Evolutionary conservation across 768 basidiomycete species (phyloP).

Genomic region (Lactarius hengduanensis): DNA sequence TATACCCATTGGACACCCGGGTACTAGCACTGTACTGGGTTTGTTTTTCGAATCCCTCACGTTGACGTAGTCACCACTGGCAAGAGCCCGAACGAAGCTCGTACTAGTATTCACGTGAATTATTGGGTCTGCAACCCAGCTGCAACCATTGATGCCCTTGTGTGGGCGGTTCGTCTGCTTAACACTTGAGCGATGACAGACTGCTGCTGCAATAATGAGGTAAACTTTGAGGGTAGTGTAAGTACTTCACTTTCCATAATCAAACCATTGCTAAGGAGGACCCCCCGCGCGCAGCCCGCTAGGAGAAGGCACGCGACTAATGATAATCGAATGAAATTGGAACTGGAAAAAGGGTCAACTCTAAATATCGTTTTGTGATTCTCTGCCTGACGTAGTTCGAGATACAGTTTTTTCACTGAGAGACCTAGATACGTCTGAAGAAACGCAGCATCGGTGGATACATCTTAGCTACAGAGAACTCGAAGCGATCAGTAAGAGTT

Average conservation of each 20-base stretch:
- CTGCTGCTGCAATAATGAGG: conserved; percentile 15
- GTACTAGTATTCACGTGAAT: conserved; percentile 45
- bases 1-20: no score
- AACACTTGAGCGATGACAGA: background rate
- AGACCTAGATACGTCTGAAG: conserved; percentile 39
- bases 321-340: conserved; percentile 59
- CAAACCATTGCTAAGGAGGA: conserved; percentile 46
- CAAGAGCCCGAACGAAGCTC: conserved; percentile 53
- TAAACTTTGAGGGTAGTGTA: conserved; percentile 57
- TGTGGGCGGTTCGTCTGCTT: conserved; percentile 48
- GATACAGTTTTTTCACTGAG: conserved; percentile 35
- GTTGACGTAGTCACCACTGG: conserved; percentile 44
- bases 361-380: background rate
- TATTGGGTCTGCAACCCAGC: conserved; percentile 46
- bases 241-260: conserved; percentile 48
- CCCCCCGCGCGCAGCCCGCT: conserved; percentile 61
- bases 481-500: conserved; percentile 40
- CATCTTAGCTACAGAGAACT: conserved; percentile 45
- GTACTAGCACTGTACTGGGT: no score
- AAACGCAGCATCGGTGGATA: conserved; percentile 50
- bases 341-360: conserved; percentile 31
- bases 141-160: conserved; percentile 42
- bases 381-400: conserved; percentile 20
- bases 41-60: conserved; percentile 31
- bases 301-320: conserved; percentile 59